Base-by-base conservation (phyloP, 2,329 filamentous ascomycete species). In the Fusarium vanettenii region DNA sequence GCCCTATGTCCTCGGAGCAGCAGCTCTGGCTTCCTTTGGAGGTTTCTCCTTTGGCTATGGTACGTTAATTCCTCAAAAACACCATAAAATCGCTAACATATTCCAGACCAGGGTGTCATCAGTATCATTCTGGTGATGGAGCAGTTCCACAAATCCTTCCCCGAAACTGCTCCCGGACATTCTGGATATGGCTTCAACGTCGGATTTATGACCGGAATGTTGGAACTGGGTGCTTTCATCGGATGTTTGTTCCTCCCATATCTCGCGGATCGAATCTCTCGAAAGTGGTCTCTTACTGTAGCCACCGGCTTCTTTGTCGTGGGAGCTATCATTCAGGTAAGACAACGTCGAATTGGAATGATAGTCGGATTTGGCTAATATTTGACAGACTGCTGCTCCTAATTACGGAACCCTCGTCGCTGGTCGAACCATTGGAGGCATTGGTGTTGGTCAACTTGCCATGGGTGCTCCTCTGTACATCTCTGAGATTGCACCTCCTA, bases 101-200 rank as follows among this genome's bases (percentile, higher is more conserved):
- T 62, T 27, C 20, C 1, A 73, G 85, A 84, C 52, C 74, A 83
- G 65, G 76, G 81, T 61, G 77, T 84, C 29, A 84, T 85, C 60
- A 82, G 79, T 4, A 79, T 87, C 55, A 86, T 87, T 69, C 81
- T 86, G 11, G 82, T 85, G 18, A 86, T 87, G 84, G 77, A 80
- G 0, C 84, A 86, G 60, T 87, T 87, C 68, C 81, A 85, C 27
- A 64, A 79, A 1, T 35, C 55, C 1, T 86, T 84, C 71, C 82
- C 83, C 18, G 79, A 80, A 6, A 79, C 78, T 6, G 80, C 78
- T 0, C 71, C 52, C 1, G 66, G 66, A 16, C 41, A 64, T n/a
- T 31, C 66, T 50, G 29, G 39, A 41, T 70, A 67, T 31, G 71
- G 71, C 16, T 74, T 72, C 70, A 70, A 72, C 52, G 61, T 64